Base-by-base conservation (phyloP, 208 protist genomes). In the Trypanosoma platydactyli region DNA sequence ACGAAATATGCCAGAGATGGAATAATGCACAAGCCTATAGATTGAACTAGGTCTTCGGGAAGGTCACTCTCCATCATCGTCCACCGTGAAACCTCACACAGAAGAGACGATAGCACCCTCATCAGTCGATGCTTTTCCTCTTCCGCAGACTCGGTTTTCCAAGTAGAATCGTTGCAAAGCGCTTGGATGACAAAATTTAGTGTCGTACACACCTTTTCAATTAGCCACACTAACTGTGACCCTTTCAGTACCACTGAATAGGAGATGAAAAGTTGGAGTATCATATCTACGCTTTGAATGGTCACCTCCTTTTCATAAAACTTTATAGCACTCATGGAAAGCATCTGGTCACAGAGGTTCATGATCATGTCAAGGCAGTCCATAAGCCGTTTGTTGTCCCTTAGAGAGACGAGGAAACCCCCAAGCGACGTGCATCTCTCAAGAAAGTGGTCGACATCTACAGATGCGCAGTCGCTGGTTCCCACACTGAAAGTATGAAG, bases 51-150 rank as follows among this genome's bases (percentile, higher is more conserved):
- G 11, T 85, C 71, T 20, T 79, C 73, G 1, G 81, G 66, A 49
- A 91, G 64, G 33, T 83, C 88, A 73, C 79, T 89, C 61, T 91
- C 86, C 54, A 92, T 62, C 46, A 68, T 68, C 30, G 77, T 81
- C 89, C 89, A 95, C 57, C 86, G 79, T 56, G 80, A 75, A 49
- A 90, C 45, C 18, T 83, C 68, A 59, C 63, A 72, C 6, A 90
- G 51, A 46, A 95, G 71, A 48, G 68, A 63, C 30, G 79, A 79
- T n/a, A 81, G 35, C 20, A 63, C 25, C 16, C 80, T 60, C 46
- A 90, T 67, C 24, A 91, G 77, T 54, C 76, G 58, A 13, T 73
- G 66, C 51, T 79, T 78, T 66, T 92, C 83, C 6, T 58, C 69
- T 50, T 87, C 83, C 9, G 60, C 71, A n/a, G 77, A 71, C 3